Evolutionary conservation across 805 yeast genomes (phyloP), one percentile per base, ranked within the genome.

Genomic region (Metschnikowia reukaufii): DNA sequence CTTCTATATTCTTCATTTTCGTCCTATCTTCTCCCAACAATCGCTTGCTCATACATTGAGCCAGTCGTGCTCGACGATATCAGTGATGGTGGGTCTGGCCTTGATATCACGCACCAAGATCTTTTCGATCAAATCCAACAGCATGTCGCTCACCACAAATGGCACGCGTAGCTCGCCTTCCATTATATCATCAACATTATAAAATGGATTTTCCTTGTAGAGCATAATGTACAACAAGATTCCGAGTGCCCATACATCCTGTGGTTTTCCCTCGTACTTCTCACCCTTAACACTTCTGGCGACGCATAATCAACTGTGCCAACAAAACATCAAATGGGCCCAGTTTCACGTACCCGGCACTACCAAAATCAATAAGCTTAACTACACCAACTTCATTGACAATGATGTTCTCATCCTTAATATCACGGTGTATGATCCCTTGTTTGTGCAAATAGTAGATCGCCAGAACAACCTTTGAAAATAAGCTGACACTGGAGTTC

Each of bases 241-340:
- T 2, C 99, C 99, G 61, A 92, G 74, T 0, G 98, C 96, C 99
- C 99, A 94, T 2, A 91, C 84, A 67, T 94, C 99, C 65, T 94
- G 99, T 3, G 96, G 92, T 62, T 81, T 85, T 18, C 99, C 99
- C 42, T 82, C 89, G 60, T 92, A 94, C 18, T 91, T 85, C 50
- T 83, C 83, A 2, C 98, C 99, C 42, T 83, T 30, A 94, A 72
- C 0, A 94, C 96, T 65, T 94, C 99, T 0, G 99, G 99, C 0
- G 98, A 96, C 0, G 98, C 98, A 65, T 92, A 94, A 65, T 94
- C 97, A 36, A 94, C 83, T 0, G 99, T 94, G 2, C 99, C 99
- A 1, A 94, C 98, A 67, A 94, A 4, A 94, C 96, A 56, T 92
- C 96, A 67, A 92, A 94, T 4, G 98, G 98, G 0, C 97, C 98